Conservation (phyloP, 192 early-diverging fungal species). For the Coemansia asiatica region DNA sequence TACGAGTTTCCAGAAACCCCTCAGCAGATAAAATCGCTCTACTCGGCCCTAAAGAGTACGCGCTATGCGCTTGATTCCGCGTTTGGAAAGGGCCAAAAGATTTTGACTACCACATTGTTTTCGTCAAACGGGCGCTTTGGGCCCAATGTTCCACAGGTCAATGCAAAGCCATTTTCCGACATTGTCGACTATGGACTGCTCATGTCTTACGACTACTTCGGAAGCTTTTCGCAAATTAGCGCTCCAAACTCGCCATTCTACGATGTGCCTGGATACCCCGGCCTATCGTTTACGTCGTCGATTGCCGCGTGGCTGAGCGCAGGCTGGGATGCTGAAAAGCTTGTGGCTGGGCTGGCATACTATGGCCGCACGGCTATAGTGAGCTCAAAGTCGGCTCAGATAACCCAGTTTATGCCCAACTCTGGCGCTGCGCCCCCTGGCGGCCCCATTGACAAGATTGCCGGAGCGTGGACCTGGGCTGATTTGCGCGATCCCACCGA, state of each 20-base stretch:
- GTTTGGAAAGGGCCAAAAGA: constrained; percentile 52
- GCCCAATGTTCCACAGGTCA: constrained; percentile 48
- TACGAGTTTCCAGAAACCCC: constrained; percentile 60
- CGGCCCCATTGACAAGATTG: constrained; percentile 44
- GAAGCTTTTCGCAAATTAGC: constrained; percentile 56
- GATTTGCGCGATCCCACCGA: constrained; percentile 39
- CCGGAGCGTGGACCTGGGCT: constrained; percentile 50
- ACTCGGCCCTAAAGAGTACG: constrained; percentile 57
- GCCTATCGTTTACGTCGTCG: constrained; percentile 54
- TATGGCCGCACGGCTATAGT: constrained; percentile 60
- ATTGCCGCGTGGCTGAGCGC: constrained; percentile 58
- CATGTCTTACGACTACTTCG: constrained; percentile 71
- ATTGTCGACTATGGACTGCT: constrained; percentile 67
- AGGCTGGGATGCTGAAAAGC: constrained; percentile 61
- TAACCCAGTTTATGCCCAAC: constrained; percentile 40
- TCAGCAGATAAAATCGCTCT: constrained; percentile 62
- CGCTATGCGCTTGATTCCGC: constrained; percentile 55
- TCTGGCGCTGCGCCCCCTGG: constrained; percentile 34
- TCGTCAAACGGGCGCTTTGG: constrained; percentile 58
- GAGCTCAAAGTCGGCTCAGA: not conserved
- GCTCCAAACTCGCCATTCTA: constrained; percentile 60
- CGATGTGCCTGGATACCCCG: constrained; percentile 32
- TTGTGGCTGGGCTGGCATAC: constrained; percentile 64
- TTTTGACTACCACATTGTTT: constrained; percentile 64
- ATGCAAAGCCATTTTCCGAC: constrained; percentile 62